Evolutionary conservation across 139 green algal genomes (phyloP), one percentile per base, ranked within the genome.

Genomic region (Closterium sp.): DNA sequence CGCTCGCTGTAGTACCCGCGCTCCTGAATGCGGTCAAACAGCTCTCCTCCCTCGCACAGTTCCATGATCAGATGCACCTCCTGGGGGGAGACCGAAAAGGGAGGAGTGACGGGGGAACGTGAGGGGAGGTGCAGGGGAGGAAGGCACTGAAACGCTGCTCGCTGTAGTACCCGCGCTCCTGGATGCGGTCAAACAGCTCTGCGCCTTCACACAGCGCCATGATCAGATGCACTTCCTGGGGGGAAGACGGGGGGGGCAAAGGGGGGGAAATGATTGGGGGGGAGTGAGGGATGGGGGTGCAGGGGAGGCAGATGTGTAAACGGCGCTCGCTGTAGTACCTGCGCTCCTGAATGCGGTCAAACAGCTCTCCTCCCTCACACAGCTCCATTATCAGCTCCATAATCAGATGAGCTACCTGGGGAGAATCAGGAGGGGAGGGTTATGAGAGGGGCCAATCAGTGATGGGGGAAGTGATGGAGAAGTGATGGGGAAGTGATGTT

Each of bases 121-220:
- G 38, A 9, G 38, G 38, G 38, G 38, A 6, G 38, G 38, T 45
- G 38, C 38, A 45, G 38, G 38, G 38, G 38, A 45, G 38, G 38
- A 0, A 45, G 38, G 4, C 2, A 6, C 10, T 4, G 0, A 9
- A 9, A 10, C 38, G 2, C 5, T 96, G 96, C 95, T 99, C 98
- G 70, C 91, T 96, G 91, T 94, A 94, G 62, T 92, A 73, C 29
- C 90, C 90, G 28, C 42, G 32, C 42, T 70, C 90, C 19, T 70
- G 96, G 87, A 99, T 99, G 34, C 96, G 90, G 93, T 99, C 97
- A 95, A 98, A 99, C 31, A 99, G 96, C 95, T 99, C 97, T 0
- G 97, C 97, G 24, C 97, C 97, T 21, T 95, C 96, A 95, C 97
- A 98, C 21, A 99, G 84, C 90, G 90, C 90, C 90, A 93, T 93